A percentile compares a stretch with the other conserved stretches of the same genome.
Conservation (phyloP, 2,329 filamentous ascomycete genomes). For the Aspergillus aculeatus region DNA sequence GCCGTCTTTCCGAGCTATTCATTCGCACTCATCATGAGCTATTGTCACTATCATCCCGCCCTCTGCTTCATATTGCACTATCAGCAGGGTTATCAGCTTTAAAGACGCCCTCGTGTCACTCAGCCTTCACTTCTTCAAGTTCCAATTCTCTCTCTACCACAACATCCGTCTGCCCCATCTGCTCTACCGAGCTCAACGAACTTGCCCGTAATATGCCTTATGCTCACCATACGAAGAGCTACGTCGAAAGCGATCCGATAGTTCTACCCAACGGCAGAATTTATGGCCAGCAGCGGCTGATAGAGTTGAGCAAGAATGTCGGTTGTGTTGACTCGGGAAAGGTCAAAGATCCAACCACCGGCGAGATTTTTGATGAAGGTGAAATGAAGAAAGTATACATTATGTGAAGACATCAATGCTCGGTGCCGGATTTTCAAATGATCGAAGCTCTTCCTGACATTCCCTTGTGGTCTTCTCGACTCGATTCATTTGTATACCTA, state of each 20-base stretch:
- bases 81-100: slow-evolving; percentile 89
- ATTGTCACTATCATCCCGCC: slow-evolving; percentile 75
- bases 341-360: slow-evolving; percentile 77
- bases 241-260: slow-evolving; percentile 82
- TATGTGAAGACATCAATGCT: slow-evolving; percentile 51
- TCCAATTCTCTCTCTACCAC: slow-evolving; percentile 57
- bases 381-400: slow-evolving; percentile 87
- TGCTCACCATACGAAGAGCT: slow-evolving; percentile 90
- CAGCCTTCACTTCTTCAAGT: slow-evolving; percentile 57
- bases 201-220: slow-evolving; percentile 87
- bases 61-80: slow-evolving; percentile 85
- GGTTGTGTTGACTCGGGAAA: slow-evolving; percentile 61
- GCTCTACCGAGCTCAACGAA: slow-evolving; percentile 90
- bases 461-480: not conserved
- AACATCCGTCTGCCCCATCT: slow-evolving; percentile 87
- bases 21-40: slow-evolving; percentile 82
- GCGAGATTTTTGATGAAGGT: slow-evolving; percentile 61
- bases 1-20: slow-evolving; percentile 74
- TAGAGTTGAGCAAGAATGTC: slow-evolving; percentile 76
- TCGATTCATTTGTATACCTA: not conserved
- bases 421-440: not conserved
- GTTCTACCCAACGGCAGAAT: slow-evolving; percentile 84
- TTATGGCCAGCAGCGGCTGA: slow-evolving; percentile 73
- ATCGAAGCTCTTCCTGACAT: not conserved
- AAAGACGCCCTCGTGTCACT: slow-evolving; percentile 93